A percentile compares a stretch with the other conserved stretches of the same genome.
phyloP scores from a whole-genome alignment of 148 eudicot genomes.

The Arbutus unedo region DNA sequence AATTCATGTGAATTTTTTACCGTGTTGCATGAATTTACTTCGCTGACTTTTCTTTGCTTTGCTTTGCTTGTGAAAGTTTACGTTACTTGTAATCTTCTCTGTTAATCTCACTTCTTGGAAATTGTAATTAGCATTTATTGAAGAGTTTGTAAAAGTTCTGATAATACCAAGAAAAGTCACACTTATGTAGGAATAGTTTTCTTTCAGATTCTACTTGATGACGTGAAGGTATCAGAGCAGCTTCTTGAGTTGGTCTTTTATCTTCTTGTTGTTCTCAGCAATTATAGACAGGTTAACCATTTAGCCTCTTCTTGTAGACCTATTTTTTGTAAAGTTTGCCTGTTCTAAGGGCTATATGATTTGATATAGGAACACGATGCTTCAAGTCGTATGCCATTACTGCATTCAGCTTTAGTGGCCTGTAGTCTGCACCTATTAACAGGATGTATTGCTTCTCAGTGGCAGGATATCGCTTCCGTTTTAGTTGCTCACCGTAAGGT shows the following conservation, averaged over 20 bases:
- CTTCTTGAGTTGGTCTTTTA: conserved; percentile 83
- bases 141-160: neutral
- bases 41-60: too few species aligned
- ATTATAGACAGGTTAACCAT: conserved; percentile 54
- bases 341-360: conserved; percentile 26
- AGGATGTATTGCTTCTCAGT: conserved; percentile 71
- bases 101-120: neutral
- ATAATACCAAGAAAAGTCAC: neutral
- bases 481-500: conserved; percentile 77
- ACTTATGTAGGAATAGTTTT: conserved; percentile 12
- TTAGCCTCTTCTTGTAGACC: conserved; percentile 3
- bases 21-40: neutral
- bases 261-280: conserved; percentile 48
- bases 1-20: neutral
- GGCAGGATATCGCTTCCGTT: conserved; percentile 76
- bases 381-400: conserved; percentile 41
- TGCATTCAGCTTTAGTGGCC: conserved; percentile 77
- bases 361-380: conserved; percentile 44
- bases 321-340: conserved; percentile 7
- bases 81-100: conserved; percentile 2
- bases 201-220: conserved; percentile 82
- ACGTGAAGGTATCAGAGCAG: conserved; percentile 75
- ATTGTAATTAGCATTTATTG: neutral
- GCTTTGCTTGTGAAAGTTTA: neutral
- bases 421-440: conserved; percentile 72